Conservation (phyloP, 1,139 yeast genomes). For the Pneumocystis wakefieldiae region DNA sequence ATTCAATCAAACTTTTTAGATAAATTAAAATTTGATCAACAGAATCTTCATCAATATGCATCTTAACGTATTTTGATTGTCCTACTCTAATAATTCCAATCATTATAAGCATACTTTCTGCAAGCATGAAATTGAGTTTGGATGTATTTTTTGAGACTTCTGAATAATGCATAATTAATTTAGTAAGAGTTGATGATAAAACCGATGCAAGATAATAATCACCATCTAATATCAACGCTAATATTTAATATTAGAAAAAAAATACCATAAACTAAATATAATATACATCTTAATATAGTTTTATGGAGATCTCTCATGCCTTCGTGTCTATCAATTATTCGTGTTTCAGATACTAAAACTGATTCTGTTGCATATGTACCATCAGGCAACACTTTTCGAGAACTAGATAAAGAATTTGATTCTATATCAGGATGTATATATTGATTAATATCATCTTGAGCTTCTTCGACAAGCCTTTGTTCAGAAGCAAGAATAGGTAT, state of each 20-base stretch:
- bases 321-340: conserved; percentile 15
- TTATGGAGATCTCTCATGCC: conserved; percentile 22
- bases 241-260: neutral
- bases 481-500: conserved; percentile 77
- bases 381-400: conserved; percentile 72
- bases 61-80: conserved; percentile 56
- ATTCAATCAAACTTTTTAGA: conserved; percentile 61
- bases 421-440: conserved; percentile 18
- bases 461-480: conserved; percentile 29
- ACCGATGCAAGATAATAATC: conserved; percentile 87
- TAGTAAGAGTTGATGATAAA: conserved; percentile 73
- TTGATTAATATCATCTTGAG: conserved; percentile 20
- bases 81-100: conserved; percentile 87
- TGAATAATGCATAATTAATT: conserved; percentile 66
- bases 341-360: conserved; percentile 48
- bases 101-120: conserved; percentile 86
- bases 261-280: neutral
- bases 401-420: conserved; percentile 24
- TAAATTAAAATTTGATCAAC: conserved; percentile 80
- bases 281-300: conserved; percentile 57
- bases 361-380: conserved; percentile 97
- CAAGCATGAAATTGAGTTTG: conserved; percentile 68
- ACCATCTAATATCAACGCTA: conserved; percentile 53
- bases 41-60: conserved; percentile 87
- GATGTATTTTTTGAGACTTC: conserved; percentile 37